These are phyloP conservation scores for Phytophthora colocasiae DNA, from an alignment of 352 stramenopile genomes.

Conservation along the genomic window DNA sequence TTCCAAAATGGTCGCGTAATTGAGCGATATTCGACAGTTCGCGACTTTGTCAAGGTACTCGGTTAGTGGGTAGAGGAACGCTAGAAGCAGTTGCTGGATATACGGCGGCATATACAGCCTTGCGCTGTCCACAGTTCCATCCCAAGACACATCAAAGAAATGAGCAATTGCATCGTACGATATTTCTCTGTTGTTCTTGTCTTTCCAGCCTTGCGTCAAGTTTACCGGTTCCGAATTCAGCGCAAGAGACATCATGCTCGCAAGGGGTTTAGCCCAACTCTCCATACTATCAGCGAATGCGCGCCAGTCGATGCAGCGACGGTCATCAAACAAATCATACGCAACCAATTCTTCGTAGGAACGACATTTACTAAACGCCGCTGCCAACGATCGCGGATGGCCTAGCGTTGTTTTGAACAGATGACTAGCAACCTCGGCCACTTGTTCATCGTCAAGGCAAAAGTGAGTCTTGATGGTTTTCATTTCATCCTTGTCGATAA, in stretches of 20 bases:
- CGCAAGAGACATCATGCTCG: background rate
- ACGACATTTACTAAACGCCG: background rate
- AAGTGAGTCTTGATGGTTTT: background rate
- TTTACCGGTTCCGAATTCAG: background rate
- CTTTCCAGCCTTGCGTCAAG: background rate
- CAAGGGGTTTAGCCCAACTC: background rate
- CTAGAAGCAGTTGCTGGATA: background rate
- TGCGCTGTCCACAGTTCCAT: background rate
- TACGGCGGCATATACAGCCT: slow-evolving; percentile 3
- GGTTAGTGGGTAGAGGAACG: background rate
- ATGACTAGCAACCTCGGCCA: background rate
- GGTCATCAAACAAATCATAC: background rate
- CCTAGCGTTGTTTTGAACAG: background rate
- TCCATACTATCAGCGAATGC: background rate
- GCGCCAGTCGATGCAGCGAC: background rate
- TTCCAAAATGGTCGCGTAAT: background rate
- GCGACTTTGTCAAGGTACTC: background rate
- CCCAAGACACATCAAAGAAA: slow-evolving; percentile 5
- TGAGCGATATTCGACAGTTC: background rate
- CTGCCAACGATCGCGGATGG: background rate
- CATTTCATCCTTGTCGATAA: background rate
- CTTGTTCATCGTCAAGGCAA: background rate
- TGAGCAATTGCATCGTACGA: background rate
- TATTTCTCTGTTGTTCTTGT: background rate
- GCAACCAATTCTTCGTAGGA: background rate